These are phyloP conservation scores for Fomitiporia mediterranea DNA, from an alignment of 1,284 basidiomycete species.

Conservation along the genomic window DNA sequence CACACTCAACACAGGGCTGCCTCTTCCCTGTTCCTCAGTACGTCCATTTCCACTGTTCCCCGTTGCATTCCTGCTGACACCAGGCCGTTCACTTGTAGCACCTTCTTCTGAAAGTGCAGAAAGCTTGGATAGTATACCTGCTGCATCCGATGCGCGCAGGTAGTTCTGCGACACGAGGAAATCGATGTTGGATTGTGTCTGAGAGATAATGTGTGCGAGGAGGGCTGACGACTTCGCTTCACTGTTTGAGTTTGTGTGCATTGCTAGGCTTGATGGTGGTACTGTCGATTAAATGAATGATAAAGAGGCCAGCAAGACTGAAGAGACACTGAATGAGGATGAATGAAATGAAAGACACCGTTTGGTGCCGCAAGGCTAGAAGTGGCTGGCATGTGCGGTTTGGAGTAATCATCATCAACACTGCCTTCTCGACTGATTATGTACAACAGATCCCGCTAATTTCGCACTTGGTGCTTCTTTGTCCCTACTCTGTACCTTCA, in stretches of 20 bases:
- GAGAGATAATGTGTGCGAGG: constrained; percentile 17
- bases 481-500: too few species aligned
- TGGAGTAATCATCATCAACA: not conserved
- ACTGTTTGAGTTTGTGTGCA: not conserved
- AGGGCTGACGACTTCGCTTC: constrained; percentile 13
- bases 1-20: constrained; percentile 8
- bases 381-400: not conserved
- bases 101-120: not conserved
- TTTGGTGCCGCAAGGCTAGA: too few species aligned
- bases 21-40: not conserved
- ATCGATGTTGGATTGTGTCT: constrained; percentile 21
- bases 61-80: not conserved
- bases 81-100: not conserved
- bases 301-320: too few species aligned
- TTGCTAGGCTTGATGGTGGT: not conserved
- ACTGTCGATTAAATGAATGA: too few species aligned
- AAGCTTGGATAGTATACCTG: constrained; percentile 18
- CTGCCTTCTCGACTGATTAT: not conserved
- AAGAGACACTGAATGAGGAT: too few species aligned
- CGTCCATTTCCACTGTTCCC: not conserved
- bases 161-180: constrained; percentile 22
- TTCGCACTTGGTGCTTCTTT: too few species aligned
- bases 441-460: not conserved
- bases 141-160: constrained; percentile 18
- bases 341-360: too few species aligned